A percentile compares a stretch with the other conserved stretches of the same genome.
phyloP scores from a whole-genome alignment of 495 filamentous ascomycete species.

The Tetracladium marchalianum region DNA sequence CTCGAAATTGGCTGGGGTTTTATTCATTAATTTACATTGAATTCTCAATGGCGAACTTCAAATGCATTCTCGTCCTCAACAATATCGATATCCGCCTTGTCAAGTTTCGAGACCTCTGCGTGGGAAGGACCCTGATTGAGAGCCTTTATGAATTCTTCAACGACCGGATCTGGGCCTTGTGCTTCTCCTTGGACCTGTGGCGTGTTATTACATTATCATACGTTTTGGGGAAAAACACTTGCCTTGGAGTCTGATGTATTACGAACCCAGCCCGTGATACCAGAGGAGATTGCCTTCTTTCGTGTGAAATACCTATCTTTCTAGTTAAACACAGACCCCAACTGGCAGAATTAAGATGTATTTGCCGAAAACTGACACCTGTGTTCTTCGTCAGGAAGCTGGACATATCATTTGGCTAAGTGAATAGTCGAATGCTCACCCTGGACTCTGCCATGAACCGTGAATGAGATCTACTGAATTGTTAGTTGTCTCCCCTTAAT shows the following conservation, averaged over 20 bases:
- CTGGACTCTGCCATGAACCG: constrained; percentile 10
- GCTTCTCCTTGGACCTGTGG: constrained; percentile 80
- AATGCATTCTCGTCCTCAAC: constrained; percentile 58
- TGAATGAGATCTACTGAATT: constrained; percentile 5
- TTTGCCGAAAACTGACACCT: constrained; percentile 14
- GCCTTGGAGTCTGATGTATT: constrained; percentile 70
- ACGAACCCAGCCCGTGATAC: constrained; percentile 67
- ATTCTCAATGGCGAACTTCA: constrained; percentile 31
- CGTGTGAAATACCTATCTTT: constrained; percentile 54
- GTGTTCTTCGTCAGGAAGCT: neutral
- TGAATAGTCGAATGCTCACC: neutral
- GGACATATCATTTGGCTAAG: neutral
- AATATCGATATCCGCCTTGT: constrained; percentile 52
- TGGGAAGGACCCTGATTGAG: constrained; percentile 61
- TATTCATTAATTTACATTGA: too few relatives aligned
- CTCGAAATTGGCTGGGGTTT: too few relatives aligned
- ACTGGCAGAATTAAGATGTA: neutral
- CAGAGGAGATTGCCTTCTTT: constrained; percentile 52
- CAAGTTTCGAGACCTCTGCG: constrained; percentile 61
- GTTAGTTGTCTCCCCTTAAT: neutral
- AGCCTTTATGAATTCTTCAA: constrained; percentile 64
- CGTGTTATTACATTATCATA: constrained; percentile 2
- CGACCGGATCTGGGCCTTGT: constrained; percentile 55
- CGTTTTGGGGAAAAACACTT: constrained; percentile 3
- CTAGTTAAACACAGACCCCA: neutral